Evolutionary conservation across 2,329 filamentous ascomycete genomes (phyloP).

Genomic region (Pestalotiopsis sp.): DNA sequence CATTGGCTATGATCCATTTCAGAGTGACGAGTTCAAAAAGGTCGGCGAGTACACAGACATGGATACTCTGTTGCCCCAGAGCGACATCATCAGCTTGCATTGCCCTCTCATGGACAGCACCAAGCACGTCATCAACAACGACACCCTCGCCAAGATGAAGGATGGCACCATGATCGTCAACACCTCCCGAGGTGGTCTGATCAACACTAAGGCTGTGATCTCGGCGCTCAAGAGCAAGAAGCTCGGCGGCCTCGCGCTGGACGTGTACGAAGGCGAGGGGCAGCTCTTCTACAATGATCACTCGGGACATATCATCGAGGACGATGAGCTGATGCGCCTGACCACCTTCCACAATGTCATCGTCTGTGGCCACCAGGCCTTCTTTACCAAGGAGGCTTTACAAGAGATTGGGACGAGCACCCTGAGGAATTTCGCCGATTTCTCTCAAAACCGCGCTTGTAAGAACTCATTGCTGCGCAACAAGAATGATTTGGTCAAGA

Average conservation of each 20-base stretch:
- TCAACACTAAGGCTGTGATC: constrained; percentile 63
- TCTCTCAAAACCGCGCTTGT: constrained; percentile 28
- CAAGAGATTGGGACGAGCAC: constrained; percentile 65
- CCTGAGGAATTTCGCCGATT: constrained; percentile 56
- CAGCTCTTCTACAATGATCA: constrained; percentile 68
- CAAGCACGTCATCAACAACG: constrained; percentile 60
- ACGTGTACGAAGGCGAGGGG: constrained; percentile 71
- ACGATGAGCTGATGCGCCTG: constrained; percentile 67
- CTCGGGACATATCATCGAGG: constrained; percentile 65
- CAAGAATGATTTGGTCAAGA: constrained; percentile 18
- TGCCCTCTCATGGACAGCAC: constrained; percentile 66
- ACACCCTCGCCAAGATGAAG: constrained; percentile 59
- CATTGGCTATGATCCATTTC: constrained; percentile 63
- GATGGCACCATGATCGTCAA: constrained; percentile 64
- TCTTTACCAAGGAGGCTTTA: constrained; percentile 69
- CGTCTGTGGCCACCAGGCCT: constrained; percentile 69
- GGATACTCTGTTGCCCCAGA: constrained; percentile 53
- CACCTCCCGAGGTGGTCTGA: constrained; percentile 67
- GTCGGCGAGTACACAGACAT: constrained; percentile 57
- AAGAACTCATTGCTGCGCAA: constrained; percentile 24
- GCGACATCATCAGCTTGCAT: constrained; percentile 67
- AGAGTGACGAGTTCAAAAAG: constrained; percentile 48
- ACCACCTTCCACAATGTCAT: constrained; percentile 71
- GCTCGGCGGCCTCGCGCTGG: constrained; percentile 64
- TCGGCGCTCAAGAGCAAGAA: constrained; percentile 61